Evolutionary conservation across 2,329 filamentous ascomycete genomes (phyloP).

Genomic region (Metarhizium brunneum): DNA sequence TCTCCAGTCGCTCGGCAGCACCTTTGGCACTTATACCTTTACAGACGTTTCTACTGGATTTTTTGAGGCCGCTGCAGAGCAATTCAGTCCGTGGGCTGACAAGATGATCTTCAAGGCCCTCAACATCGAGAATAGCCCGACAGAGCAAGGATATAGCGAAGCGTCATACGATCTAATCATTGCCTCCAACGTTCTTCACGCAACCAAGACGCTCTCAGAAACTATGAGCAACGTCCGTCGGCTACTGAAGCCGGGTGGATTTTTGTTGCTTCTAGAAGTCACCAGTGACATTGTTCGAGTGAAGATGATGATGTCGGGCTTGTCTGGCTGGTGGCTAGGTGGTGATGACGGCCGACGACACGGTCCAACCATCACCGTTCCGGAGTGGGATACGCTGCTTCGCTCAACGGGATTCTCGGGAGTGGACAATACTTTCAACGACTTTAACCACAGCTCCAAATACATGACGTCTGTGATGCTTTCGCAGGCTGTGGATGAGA

Average conservation of each 20-base stretch:
- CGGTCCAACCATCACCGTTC: background rate
- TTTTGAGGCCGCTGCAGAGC: conserved; percentile 18
- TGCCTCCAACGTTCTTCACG: conserved; percentile 27
- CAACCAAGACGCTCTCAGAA: conserved; percentile 18
- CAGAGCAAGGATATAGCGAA: conserved; percentile 19
- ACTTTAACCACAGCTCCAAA: no score
- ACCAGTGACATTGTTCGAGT: conserved; percentile 13
- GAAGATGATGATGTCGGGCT: no score
- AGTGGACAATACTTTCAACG: background rate
- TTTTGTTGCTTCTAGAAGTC: conserved; percentile 5
- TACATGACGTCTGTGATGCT: background rate
- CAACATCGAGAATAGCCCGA: conserved; percentile 15
- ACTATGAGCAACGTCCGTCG: conserved; percentile 8
- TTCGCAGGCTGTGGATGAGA: background rate
- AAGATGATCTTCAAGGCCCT: conserved; percentile 12
- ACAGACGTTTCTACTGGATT: conserved; percentile 33
- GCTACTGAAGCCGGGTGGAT: conserved; percentile 5
- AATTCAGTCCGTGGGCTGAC: no score
- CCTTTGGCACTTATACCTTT: conserved; percentile 29
- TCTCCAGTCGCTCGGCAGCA: conserved; percentile 18
- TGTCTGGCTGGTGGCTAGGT: no score
- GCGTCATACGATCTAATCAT: conserved; percentile 27
- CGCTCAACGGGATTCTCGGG: background rate
- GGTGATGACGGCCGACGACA: no score
- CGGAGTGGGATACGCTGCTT: background rate